Evolutionary conservation across 2,329 filamentous ascomycete genomes (phyloP), one percentile per base, ranked within the genome.

Genomic region (Calonectria honghensis): DNA sequence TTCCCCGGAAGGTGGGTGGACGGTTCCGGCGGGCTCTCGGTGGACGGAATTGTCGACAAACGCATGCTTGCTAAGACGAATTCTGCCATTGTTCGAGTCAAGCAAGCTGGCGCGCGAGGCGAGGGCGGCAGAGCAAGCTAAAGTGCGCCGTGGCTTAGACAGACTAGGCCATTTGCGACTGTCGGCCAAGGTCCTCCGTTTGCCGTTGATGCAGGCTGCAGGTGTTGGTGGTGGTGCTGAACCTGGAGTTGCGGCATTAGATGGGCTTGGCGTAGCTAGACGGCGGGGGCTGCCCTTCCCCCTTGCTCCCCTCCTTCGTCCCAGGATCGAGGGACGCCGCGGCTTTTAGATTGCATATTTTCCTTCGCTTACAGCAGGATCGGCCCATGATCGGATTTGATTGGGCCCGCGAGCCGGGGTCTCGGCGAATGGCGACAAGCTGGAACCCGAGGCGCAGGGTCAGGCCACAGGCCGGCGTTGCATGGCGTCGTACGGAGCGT

Each of bases 291-390:
- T 10, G 20, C 11, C 31, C 24, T 24, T 32, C 4, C 31, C 9
- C 31, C 31, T 32, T 32, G 5, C 24, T 24, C 9, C 31, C 31
- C 9, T 9, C 31, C 9, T 32, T 32, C 5, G 31, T 14, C 24
- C 54, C 54, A 61, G 54, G 54, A 35, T 61, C n/a, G 54, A 16
- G 13, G 13, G 54, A 7, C 54, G 54, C 32, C 13, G 54, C 35
- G 54, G 54, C 54, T n/a, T 61, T 61, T 61, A 27, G 54, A 61
- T 61, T 59, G 54, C 54, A 37, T 59, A 59, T 59, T 59, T 11
- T 39, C 32, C 54, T 39, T 61, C 54, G 54, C 29, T 61, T 61
- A 24, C 20, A 61, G 54, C 18, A 61, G 54, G 54, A 61, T 61
- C 54, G 54, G 32, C 54, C 37, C 32, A 61, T 61, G 54, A n/a